Conservation (phyloP, 1,139 yeast species). For the Pichia terricola region DNA sequence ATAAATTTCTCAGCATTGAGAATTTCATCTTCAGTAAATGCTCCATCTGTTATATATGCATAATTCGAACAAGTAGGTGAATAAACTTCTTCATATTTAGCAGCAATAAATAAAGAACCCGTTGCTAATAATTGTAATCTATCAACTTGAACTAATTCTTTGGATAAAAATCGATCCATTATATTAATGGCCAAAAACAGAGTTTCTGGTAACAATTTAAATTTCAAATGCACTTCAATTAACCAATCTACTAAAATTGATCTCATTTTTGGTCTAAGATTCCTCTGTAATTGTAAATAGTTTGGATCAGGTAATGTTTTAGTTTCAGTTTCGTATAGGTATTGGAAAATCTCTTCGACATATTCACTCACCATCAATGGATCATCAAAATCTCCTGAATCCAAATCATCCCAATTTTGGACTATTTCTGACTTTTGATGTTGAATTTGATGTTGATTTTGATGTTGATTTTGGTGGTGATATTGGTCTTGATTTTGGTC, state of each 20-base stretch:
- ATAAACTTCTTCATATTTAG: slow-evolving; percentile 91
- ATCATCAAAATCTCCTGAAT: slow-evolving; percentile 83
- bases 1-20: slow-evolving; percentile 81
- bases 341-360: slow-evolving; percentile 77
- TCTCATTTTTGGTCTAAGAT: slow-evolving; percentile 76
- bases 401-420: slow-evolving; percentile 71
- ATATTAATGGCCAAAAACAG: slow-evolving; percentile 79
- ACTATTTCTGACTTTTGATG: slow-evolving; percentile 28
- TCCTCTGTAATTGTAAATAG: slow-evolving; percentile 66
- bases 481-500: not conserved
- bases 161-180: slow-evolving; percentile 83
- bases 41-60: slow-evolving; percentile 81
- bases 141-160: slow-evolving; percentile 71
- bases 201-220: slow-evolving; percentile 84
- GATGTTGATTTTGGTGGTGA: too few relatives aligned
- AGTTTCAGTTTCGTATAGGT: slow-evolving; percentile 64
- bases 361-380: slow-evolving; percentile 95
- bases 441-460: not conserved
- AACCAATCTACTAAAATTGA: slow-evolving; percentile 92
- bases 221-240: slow-evolving; percentile 83
- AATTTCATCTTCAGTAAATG: slow-evolving; percentile 76
- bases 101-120: slow-evolving; percentile 83
- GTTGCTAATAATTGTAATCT: slow-evolving; percentile 86
- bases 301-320: slow-evolving; percentile 71
- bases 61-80: slow-evolving; percentile 83